Evolutionary conservation across 2,329 filamentous ascomycete genomes (phyloP).

Genomic region (Exophiala aquamarina): DNA sequence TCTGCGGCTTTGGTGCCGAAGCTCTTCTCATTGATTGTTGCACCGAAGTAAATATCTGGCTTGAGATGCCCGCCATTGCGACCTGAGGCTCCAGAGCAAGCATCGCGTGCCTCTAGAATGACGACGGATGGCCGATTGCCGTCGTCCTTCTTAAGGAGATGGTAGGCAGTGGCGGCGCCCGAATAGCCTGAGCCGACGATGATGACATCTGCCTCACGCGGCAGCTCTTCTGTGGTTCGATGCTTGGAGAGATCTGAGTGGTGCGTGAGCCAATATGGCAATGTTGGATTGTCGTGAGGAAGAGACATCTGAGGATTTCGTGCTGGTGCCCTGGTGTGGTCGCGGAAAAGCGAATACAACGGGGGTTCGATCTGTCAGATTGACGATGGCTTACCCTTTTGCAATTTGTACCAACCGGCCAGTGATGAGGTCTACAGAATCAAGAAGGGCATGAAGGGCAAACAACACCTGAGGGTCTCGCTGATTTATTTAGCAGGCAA

Average conservation of each 20-base stretch:
- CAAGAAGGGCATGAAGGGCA: too few relatives aligned
- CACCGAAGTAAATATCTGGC: constrained; percentile 42
- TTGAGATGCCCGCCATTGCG: constrained; percentile 48
- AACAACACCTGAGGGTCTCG: too few relatives aligned
- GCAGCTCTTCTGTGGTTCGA: constrained; percentile 32
- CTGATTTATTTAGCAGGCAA: too few relatives aligned
- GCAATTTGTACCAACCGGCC: too few relatives aligned
- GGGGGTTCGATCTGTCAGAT: too few relatives aligned
- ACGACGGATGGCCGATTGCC: constrained; percentile 33
- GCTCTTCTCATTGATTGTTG: constrained; percentile 32
- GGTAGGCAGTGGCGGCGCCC: constrained; percentile 46
- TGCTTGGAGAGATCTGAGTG: constrained; percentile 13
- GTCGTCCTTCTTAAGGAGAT: constrained; percentile 35
- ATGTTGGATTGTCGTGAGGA: constrained; percentile 13
- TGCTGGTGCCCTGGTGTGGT: too few relatives aligned
- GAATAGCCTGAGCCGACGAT: constrained; percentile 51
- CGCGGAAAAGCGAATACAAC: too few relatives aligned
- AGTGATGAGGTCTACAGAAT: too few relatives aligned
- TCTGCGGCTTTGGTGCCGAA: constrained; percentile 38
- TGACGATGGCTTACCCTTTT: too few relatives aligned
- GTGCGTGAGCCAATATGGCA: constrained; percentile 23
- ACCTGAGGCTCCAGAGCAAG: constrained; percentile 46
- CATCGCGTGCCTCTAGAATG: constrained; percentile 41
- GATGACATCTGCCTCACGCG: constrained; percentile 43
- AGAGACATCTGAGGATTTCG: constrained; percentile 12